These are phyloP conservation scores for Cercis canadensis DNA, from an alignment of 306 rosid species.

Conservation along the genomic window DNA sequence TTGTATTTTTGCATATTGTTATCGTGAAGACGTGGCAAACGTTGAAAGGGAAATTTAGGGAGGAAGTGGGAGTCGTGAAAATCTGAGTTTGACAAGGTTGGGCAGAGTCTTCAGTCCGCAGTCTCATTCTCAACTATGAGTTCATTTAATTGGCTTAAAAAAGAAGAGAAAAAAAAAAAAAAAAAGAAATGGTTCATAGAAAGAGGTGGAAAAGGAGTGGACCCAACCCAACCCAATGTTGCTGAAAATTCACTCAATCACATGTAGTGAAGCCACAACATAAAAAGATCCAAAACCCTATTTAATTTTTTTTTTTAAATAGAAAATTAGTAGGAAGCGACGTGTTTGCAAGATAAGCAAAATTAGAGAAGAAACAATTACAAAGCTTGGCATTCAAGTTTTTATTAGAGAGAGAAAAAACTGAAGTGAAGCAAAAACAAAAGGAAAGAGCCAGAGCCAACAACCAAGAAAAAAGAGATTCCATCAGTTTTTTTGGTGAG, in stretches of 20 bases:
- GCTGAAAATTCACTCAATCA: constrained; percentile 59
- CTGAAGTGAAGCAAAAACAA: constrained; percentile 8
- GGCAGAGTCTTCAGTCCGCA: too few species aligned
- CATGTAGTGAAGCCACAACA: constrained; percentile 34
- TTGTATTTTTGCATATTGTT: too few species aligned
- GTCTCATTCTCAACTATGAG: too few species aligned
- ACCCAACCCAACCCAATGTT: constrained; percentile 36
- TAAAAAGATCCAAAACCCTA: neutral
- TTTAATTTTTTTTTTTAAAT: too few species aligned
- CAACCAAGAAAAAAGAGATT: constrained; percentile 22
- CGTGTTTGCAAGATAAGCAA: constrained; percentile 20
- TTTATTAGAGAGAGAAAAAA: constrained; percentile 3
- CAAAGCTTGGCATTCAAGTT: constrained; percentile 43
- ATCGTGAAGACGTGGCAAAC: too few species aligned
- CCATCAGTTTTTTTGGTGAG: constrained; percentile 43
- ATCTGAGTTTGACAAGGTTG: too few species aligned
- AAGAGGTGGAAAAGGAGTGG: constrained; percentile 22
- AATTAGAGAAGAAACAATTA: constrained; percentile 3
- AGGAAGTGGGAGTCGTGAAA: too few species aligned
- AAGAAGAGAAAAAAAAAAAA: neutral
- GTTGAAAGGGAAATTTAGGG: too few species aligned
- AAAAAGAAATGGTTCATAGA: neutral
- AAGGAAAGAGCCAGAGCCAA: neutral
- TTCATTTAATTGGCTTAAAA: too few species aligned
- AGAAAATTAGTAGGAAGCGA: too few species aligned